Evolutionary conservation across 2,329 filamentous ascomycete species (phyloP).

Genomic region (Scleromitrula shiraiana): DNA sequence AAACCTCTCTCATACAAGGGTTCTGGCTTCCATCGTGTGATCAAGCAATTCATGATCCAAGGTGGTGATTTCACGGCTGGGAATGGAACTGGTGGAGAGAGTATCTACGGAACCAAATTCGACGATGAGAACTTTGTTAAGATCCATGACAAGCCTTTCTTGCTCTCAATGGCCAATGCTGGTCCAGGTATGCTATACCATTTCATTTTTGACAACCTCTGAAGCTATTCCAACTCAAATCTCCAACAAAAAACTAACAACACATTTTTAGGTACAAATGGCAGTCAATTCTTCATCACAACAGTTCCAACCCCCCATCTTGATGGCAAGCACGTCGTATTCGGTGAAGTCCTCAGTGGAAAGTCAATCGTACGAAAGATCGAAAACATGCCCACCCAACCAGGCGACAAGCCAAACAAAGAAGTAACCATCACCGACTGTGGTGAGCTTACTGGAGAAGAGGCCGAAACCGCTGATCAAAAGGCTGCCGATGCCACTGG

Average conservation of each 20-base stretch:
- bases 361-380: conserved; percentile 87
- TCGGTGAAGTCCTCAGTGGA: conserved; percentile 86
- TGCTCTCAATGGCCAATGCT: conserved; percentile 97
- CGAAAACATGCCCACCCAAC: conserved; percentile 70
- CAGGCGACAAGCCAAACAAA: conserved; percentile 67
- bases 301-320: conserved; percentile 90
- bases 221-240: neutral
- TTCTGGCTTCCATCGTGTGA: conserved; percentile 88
- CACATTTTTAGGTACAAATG: conserved; percentile 67
- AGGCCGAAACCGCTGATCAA: conserved; percentile 56
- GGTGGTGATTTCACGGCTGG: conserved; percentile 94
- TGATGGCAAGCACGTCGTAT: conserved; percentile 93
- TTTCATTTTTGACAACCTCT: neutral
- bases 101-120: conserved; percentile 96
- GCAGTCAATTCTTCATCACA: conserved; percentile 95
- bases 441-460: conserved; percentile 71
- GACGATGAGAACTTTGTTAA: conserved; percentile 91
- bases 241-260: conserved; percentile 5
- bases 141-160: conserved; percentile 88
- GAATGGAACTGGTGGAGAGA: conserved; percentile 93
- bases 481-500: conserved; percentile 73
- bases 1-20: conserved; percentile 91
- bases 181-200: conserved; percentile 61
- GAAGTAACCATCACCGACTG: conserved; percentile 75
- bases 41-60: conserved; percentile 98